Base-by-base conservation (phyloP, 305 asterid genomes). In the Fraxinus nigra region DNA sequence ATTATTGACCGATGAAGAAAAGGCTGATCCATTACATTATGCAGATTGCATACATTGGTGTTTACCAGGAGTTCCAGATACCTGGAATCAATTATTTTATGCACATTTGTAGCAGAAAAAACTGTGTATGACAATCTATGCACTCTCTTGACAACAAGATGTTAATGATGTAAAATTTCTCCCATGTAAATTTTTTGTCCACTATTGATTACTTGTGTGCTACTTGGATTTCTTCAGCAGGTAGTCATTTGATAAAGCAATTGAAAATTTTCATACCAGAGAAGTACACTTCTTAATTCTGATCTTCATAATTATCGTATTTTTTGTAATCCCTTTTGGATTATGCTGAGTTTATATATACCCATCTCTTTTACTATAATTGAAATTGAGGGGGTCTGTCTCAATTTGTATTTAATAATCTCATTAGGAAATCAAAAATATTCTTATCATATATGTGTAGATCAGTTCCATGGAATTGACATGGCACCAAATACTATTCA, bases 11-110 rank as follows among this genome's bases (percentile, higher is more conserved):
- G 90, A 91, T 1, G 91, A 94, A 13, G 94, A 95, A 54, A 89
- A 85, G 90, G 93, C 87, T 0, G 93, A 93, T 85, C 99, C 98
- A 2, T 56, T 86, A 61, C 90, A 89, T 65, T 87, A 75, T 85
- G 97, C 99, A 16, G 99, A 95, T 84, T 95, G 99, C 80, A 88
- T 95, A 84, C 98, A 95, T 78, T 95, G 98, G 97, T 95, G 99
- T 80, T 80, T 95, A 87, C 98, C 99, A 0, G 97, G 98, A 76
- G 90, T 93, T 84, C 98, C 98, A n/a, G 99, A 95, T 84, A 91
- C 97, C 0, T 95, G 97, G 97, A 95, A 95, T 85, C 92, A 88
- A 81, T 88, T 95, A 63, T 83, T 95, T 81, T 90, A 81, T 16
- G 92, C 97, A 24, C 90, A 90, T 87, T 88, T 93, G 91, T 85